These are phyloP conservation scores for Salix suchowensis DNA, from an alignment of 345 rosid species.

Conservation along the genomic window DNA sequence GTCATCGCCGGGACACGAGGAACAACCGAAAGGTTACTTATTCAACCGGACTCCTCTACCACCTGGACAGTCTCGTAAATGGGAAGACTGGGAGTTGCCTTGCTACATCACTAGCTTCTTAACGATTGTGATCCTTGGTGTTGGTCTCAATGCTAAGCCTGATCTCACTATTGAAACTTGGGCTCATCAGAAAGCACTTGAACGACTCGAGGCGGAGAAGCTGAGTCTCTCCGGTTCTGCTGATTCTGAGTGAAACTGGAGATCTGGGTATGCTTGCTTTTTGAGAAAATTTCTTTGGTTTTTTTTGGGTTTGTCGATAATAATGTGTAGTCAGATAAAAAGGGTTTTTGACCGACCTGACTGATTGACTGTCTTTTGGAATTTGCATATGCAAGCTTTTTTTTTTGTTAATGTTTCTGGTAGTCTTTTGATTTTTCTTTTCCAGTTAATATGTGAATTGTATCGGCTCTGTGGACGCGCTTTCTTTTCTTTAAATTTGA, in stretches of 20 bases:
- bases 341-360: conserved; percentile 5
- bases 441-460: not conserved
- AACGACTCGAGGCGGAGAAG: conserved; percentile 74
- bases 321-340: conserved; percentile 9
- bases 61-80: conserved; percentile 78
- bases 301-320: not conserved
- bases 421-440: not conserved
- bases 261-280: not conserved
- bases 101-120: conserved; percentile 97
- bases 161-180: conserved; percentile 98
- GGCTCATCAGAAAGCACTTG: conserved; percentile 96
- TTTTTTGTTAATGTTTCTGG: not conserved
- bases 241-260: conserved; percentile 14
- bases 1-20: conserved; percentile 86
- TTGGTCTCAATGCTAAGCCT: conserved; percentile 95
- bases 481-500: not conserved
- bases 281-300: not conserved
- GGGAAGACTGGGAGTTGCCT: conserved; percentile 99
- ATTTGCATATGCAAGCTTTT: not conserved
- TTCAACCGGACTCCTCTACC: conserved; percentile 72
- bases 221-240: conserved; percentile 10
- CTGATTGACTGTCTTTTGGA: not conserved
- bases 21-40: conserved; percentile 81
- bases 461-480: not conserved
- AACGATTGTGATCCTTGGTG: conserved; percentile 90